Conservation (phyloP, 2,329 filamentous ascomycete genomes). For the Hypoxylon sp. region DNA sequence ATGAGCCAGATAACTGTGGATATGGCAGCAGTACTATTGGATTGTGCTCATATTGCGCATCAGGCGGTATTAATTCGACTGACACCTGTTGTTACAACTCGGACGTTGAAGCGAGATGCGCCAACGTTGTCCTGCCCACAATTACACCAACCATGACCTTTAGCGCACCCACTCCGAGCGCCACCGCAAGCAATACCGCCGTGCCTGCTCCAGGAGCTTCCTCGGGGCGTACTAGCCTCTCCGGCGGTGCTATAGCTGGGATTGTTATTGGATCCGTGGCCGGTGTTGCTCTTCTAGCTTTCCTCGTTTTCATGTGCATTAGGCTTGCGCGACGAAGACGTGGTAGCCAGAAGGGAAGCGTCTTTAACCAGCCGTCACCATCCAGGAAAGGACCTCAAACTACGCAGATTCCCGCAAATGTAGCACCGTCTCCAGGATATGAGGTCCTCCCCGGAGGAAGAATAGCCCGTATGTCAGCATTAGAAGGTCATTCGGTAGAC, state of each 20-base stretch:
- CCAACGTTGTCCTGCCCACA: conserved; percentile 81
- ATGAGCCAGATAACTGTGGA: conserved; percentile 90
- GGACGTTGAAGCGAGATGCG: conserved; percentile 79
- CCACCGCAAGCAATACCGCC: conserved; percentile 60
- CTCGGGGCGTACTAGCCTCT: conserved; percentile 64
- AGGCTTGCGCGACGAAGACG: conserved; percentile 64
- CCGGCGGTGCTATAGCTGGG: conserved; percentile 90
- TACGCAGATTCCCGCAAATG: conserved; percentile 53
- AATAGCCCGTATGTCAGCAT: conserved; percentile 94
- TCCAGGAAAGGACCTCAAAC: conserved; percentile 64
- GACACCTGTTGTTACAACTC: conserved; percentile 94
- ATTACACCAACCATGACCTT: conserved; percentile 78
- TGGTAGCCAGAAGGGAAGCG: conserved; percentile 75
- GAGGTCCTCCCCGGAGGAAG: conserved; percentile 87
- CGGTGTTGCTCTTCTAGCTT: conserved; percentile 77
- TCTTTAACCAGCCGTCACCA: conserved; percentile 92
- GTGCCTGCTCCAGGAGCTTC: conserved; percentile 50
- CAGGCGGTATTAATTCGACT: conserved; percentile 88
- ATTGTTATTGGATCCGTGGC: conserved; percentile 86
- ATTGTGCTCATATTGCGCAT: conserved; percentile 87
- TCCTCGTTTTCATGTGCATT: conserved; percentile 77
- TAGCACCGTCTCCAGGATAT: conserved; percentile 65
- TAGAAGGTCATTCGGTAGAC: conserved; percentile 80
- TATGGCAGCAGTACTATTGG: conserved; percentile 79
- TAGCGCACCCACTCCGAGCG: conserved; percentile 60